A percentile compares a stretch with the other conserved stretches of the same genome.
phyloP scores from a whole-genome alignment of 495 filamentous ascomycete genomes.

The Barbatosphaeria neglecta region DNA sequence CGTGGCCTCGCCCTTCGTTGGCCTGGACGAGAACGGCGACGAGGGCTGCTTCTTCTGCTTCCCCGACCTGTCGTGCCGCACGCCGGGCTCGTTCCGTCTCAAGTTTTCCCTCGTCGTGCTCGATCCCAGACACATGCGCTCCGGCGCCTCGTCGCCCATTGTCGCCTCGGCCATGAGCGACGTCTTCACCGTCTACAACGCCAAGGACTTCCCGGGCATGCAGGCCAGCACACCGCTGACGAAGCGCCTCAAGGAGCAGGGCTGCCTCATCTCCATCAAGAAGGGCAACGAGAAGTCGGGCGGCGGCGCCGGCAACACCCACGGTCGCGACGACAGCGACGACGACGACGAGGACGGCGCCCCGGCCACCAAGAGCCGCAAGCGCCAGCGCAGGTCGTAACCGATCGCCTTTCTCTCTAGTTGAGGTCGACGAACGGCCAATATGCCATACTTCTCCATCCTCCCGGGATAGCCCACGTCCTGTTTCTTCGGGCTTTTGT shows the following conservation, averaged over 20 bases:
- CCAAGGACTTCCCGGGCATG: conserved; percentile 98
- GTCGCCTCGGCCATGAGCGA: conserved; percentile 61
- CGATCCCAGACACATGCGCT: conserved; percentile 34
- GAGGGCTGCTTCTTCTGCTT: conserved; percentile 90
- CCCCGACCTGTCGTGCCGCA: conserved; percentile 83
- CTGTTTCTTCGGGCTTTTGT: no score
- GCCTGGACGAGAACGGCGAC: conserved; percentile 50
- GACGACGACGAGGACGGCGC: conserved; percentile 29
- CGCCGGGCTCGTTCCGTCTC: conserved; percentile 70
- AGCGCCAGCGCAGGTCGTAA: conserved; percentile 8
- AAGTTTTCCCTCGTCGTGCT: conserved; percentile 81
- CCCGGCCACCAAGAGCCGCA: conserved; percentile 9
- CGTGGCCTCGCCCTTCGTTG: conserved; percentile 62
- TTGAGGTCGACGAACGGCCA: no score
- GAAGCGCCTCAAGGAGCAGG: conserved; percentile 59
- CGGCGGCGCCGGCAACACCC: conserved; percentile 7
- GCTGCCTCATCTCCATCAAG: conserved; percentile 67
- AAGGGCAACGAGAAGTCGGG: conserved; percentile 60
- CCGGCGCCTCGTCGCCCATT: conserved; percentile 48
- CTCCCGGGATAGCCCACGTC: no score
- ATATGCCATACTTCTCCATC: no score
- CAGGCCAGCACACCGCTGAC: conserved; percentile 57
- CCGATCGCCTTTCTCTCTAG: background rate
- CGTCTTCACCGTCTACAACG: conserved; percentile 77
- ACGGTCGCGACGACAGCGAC: conserved; percentile 36